A percentile compares a stretch with the other conserved stretches of the same genome.
Conservation (phyloP, 495 filamentous ascomycete genomes). For the Lophiostoma macrostomum region DNA sequence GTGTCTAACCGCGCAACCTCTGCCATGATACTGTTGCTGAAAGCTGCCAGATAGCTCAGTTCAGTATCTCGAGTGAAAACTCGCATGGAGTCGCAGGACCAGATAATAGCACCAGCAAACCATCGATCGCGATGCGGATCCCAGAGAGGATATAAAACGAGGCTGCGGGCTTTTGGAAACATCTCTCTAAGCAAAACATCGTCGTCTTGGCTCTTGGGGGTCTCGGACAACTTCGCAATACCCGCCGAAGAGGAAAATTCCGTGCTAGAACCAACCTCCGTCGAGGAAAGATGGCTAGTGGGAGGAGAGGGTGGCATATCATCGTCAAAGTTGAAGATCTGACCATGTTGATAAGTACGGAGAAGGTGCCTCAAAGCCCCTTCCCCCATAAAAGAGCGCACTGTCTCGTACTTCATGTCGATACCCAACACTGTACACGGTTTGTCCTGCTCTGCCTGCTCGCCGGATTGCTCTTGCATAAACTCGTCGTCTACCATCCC, state of each 20-base stretch:
- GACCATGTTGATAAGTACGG: slow-evolving; percentile 59
- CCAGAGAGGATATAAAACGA: slow-evolving; percentile 65
- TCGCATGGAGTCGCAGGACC: slow-evolving; percentile 50
- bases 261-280: too few species aligned
- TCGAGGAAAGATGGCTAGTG: too few species aligned
- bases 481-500: slow-evolving; percentile 27
- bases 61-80: slow-evolving; percentile 52
- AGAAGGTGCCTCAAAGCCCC: slow-evolving; percentile 52
- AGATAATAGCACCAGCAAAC: slow-evolving; percentile 67
- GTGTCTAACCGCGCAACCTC: slow-evolving; percentile 56
- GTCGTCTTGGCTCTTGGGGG: slow-evolving; percentile 34
- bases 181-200: slow-evolving; percentile 32
- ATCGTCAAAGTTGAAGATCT: slow-evolving; percentile 56
- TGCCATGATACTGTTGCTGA: slow-evolving; percentile 60
- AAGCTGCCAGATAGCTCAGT: slow-evolving; percentile 54
- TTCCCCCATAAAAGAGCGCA: slow-evolving; percentile 37
- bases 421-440: slow-evolving; percentile 18
- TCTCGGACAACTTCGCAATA: slow-evolving; percentile 14
- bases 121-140: slow-evolving; percentile 65
- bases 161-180: slow-evolving; percentile 53
- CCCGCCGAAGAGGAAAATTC: too few species aligned
- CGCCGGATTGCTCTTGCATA: neutral
- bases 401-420: slow-evolving; percentile 40
- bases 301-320: slow-evolving; percentile 34
- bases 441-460: slow-evolving; percentile 18